Evolutionary conservation across 2,329 filamentous ascomycete genomes (phyloP), one percentile per base, ranked within the genome.

Genomic region (Apiospora saccharicola): DNA sequence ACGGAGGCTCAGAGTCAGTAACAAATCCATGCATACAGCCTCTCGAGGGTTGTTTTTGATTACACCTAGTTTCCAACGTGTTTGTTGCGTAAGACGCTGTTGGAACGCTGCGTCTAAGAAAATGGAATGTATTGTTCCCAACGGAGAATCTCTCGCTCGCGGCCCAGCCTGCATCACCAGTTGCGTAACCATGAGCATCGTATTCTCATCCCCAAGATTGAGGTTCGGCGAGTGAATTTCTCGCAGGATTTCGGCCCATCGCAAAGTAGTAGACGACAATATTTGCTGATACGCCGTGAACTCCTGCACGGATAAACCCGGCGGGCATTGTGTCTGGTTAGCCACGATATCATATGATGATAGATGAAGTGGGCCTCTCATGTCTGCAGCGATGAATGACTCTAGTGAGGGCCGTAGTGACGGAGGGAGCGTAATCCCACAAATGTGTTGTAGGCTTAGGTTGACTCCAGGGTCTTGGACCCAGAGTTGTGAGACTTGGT

Each of bases 31-130:
- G 26, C 84, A 85, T 61, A 88, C 80, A 0, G 81, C 81, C 71
- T 93, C 91, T 0, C 90, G 83, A 87, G 89, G 92, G 57, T 90
- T 93, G 0, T 81, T 78, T 0, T 79, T 77, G 10, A 93, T 86
- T 0, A 78, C 76, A 0, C 81, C 76, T 0, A 93, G 72, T 1
- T 82, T 79, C 1, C 70, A 71, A 68, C 81, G 75, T 0, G 93
- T 76, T 47, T 89, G 85, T 0, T 86, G 79, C 0, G 85, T 68
- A 0, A 93, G 78, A 7, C 81, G 82, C 0, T 74, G 13, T 37
- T 88, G 88, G 72, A 93, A n/a, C n/a, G n/a, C n/a, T n/a, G n/a
- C n/a, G n/a, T n/a, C n/a, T n/a, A n/a, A n/a, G n/a, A n/a, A n/a
- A n/a, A n/a, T n/a, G n/a, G n/a, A n/a, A n/a, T n/a, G n/a, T n/a